Evolutionary conservation across 306 rosid species (phyloP).

Genomic region (Dryas drummondii): DNA sequence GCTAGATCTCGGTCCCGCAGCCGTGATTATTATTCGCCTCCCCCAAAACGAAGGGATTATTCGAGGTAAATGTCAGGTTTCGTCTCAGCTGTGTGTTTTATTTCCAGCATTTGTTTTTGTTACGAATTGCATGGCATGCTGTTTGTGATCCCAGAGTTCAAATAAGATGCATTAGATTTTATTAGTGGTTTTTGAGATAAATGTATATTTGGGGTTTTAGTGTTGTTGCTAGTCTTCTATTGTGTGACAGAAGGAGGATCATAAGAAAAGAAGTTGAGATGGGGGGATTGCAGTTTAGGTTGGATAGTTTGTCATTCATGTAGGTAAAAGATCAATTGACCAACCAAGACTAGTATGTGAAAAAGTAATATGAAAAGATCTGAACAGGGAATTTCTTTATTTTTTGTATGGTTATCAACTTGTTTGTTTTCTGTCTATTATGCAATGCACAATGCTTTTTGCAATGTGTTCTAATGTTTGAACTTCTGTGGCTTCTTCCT

Average conservation of each 20-base stretch:
- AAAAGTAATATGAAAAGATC: neutral
- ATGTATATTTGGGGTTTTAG: neutral
- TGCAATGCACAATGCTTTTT: neutral
- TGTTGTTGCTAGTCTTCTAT: neutral
- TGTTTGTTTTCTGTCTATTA: neutral
- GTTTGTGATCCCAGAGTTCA: neutral
- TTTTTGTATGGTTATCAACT: neutral
- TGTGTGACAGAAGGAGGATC: too few relatives aligned
- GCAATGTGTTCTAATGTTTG: neutral
- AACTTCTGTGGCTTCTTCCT: conserved; percentile 9
- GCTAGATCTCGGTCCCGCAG: conserved; percentile 68
- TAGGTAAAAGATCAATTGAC: too few relatives aligned
- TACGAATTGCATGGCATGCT: too few relatives aligned
- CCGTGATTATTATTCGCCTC: conserved; percentile 66
- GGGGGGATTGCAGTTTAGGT: neutral
- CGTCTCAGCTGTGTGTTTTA: neutral
- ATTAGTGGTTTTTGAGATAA: neutral
- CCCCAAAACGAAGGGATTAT: conserved; percentile 63
- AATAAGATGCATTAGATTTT: neutral
- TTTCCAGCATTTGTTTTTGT: neutral
- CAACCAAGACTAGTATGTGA: neutral
- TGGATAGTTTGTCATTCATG: neutral
- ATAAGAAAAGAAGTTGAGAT: neutral
- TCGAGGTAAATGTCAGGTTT: conserved; percentile 57
- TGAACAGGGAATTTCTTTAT: neutral